Evolutionary conservation across 1,139 yeast species (phyloP).

Genomic region (Hansenula lynferdii): DNA sequence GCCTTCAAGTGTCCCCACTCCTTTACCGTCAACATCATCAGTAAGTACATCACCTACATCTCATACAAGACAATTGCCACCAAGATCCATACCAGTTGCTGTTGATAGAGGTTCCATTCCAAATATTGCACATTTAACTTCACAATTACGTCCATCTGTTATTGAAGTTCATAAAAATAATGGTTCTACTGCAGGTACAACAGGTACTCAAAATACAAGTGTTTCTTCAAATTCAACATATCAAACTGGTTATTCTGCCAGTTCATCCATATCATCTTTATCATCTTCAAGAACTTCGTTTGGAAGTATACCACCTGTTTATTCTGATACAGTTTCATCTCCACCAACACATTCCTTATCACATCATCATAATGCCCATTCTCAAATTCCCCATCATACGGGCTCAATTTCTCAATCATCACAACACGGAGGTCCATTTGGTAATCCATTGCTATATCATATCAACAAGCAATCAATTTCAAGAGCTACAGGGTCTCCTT

Average conservation of each 20-base stretch:
- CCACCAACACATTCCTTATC: conserved; percentile 1
- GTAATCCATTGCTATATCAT: neutral
- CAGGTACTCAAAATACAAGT: conserved; percentile 7
- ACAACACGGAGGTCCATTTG: no score
- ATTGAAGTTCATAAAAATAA: conserved; percentile 31
- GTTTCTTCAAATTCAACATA: conserved; percentile 18
- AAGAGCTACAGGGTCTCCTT: neutral
- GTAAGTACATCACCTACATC: neutral
- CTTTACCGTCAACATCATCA: neutral
- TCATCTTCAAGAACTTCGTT: conserved; percentile 18
- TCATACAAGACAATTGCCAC: conserved; percentile 8
- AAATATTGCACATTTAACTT: conserved; percentile 22
- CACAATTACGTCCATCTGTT: conserved; percentile 39
- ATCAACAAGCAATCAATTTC: neutral
- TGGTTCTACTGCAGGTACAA: neutral
- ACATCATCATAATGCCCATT: neutral
- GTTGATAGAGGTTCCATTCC: conserved; percentile 14
- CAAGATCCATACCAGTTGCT: conserved; percentile 19
- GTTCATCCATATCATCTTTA: conserved; percentile 20
- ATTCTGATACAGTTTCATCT: neutral
- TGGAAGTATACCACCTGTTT: conserved; percentile 3
- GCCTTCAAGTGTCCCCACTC: conserved; percentile 6
- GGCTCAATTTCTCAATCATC: no score
- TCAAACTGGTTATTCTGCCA: conserved; percentile 17
- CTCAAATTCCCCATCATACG: conserved; percentile 1